Evolutionary conservation across 805 yeast species (phyloP).

Genomic region (Saccharomycodes ludwigii): DNA sequence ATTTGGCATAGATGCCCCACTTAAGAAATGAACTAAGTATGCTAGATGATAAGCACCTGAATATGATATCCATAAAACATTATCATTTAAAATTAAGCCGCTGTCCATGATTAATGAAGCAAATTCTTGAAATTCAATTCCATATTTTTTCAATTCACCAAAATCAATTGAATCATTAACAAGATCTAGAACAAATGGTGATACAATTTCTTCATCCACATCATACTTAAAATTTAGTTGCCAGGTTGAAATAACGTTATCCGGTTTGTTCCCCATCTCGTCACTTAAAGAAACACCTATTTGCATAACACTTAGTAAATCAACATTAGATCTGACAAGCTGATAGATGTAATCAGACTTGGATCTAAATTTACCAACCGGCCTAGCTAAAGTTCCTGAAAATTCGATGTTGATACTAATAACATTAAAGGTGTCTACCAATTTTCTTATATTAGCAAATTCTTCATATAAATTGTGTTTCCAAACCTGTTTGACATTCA

Average conservation of each 20-base stretch:
- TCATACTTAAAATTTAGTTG: slow-evolving; percentile 88
- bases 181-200: slow-evolving; percentile 72
- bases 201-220: slow-evolving; percentile 67
- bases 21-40: slow-evolving; percentile 64
- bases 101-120: slow-evolving; percentile 77
- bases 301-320: slow-evolving; percentile 74
- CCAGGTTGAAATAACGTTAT: slow-evolving; percentile 70
- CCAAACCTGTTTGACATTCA: slow-evolving; percentile 73
- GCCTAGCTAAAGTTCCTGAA: slow-evolving; percentile 93
- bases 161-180: slow-evolving; percentile 71
- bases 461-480: slow-evolving; percentile 54
- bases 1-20: slow-evolving; percentile 66
- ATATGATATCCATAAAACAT: slow-evolving; percentile 78
- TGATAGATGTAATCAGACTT: slow-evolving; percentile 92
- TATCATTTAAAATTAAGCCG: slow-evolving; percentile 60
- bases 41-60: slow-evolving; percentile 95
- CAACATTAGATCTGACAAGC: slow-evolving; percentile 85
- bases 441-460: slow-evolving; percentile 45
- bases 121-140: slow-evolving; percentile 69
- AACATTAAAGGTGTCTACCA: slow-evolving; percentile 43
- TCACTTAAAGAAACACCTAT: slow-evolving; percentile 70
- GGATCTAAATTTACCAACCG: slow-evolving; percentile 84
- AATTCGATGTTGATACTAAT: slow-evolving; percentile 80
- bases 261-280: slow-evolving; percentile 56
- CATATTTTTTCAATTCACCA: slow-evolving; percentile 23